Percentiles rank a stretch among this genome's conserved stretches.
Evolutionary conservation across 352 stramenopile genomes (phyloP).

Genomic region (Phytopythium chamaehyphon): DNA sequence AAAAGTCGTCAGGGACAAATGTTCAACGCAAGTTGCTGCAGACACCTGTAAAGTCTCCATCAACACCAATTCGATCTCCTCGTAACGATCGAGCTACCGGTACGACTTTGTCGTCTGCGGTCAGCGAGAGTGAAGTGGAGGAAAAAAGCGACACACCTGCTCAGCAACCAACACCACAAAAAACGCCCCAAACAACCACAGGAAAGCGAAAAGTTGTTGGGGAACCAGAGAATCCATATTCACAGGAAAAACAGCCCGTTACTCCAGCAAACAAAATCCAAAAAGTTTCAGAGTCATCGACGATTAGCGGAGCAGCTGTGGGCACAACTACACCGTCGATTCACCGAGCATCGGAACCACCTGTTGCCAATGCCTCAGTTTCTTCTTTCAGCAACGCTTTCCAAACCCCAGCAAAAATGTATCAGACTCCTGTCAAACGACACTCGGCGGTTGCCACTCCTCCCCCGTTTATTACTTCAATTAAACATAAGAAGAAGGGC

Average conservation of each 20-base stretch:
- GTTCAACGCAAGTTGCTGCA: conserved; percentile 76
- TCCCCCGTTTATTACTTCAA: conserved; percentile 7
- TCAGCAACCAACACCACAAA: neutral
- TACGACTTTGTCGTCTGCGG: conserved; percentile 6
- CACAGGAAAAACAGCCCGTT: no score
- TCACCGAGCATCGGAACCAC: no score
- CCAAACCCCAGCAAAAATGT: conserved; percentile 6
- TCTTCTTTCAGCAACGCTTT: neutral
- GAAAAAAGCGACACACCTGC: neutral
- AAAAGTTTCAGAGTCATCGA: no score
- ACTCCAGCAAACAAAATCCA: no score
- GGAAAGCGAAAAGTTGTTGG: neutral
- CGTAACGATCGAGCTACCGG: conserved; percentile 30
- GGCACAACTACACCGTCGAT: no score
- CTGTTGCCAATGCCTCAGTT: no score
- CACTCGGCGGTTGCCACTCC: conserved; percentile 2
- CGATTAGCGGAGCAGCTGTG: no score
- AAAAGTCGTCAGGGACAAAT: conserved; percentile 11
- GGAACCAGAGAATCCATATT: neutral
- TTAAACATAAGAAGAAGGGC: conserved; percentile 72
- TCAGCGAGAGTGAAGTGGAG: conserved; percentile 1
- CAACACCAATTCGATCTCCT: conserved; percentile 21
- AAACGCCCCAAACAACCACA: neutral
- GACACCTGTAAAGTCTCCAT: conserved; percentile 49
- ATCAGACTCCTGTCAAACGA: conserved; percentile 20